Base-by-base conservation (phyloP, 2,329 filamentous ascomycete species). In the Zymoseptoria brevis region DNA sequence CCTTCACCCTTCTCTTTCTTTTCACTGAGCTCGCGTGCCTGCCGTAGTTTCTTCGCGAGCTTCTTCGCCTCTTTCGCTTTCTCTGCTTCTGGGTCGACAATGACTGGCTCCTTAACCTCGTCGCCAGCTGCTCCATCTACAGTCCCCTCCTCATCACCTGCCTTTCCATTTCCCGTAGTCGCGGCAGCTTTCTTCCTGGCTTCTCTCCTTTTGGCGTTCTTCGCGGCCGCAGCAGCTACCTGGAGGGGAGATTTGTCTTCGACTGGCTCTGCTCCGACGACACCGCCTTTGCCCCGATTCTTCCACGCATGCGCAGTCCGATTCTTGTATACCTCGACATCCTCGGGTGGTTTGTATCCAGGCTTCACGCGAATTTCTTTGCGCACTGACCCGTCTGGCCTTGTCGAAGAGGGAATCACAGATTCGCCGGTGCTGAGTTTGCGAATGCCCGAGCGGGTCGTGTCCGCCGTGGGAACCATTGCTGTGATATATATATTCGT, bases 281-380 rank as follows among this genome's bases (percentile, higher is more conserved):
- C 82, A 21, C 83, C 87, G 59, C 74, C 77, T 59, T 83, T 85
- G 24, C 83, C 84, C 56, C 90, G 85, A 67, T 84, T 90, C 71
- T 90, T 90, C 77, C 89, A 96, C 54, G 84, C 85, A 72, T 94
- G 88, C 54, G 92, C 92, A 1, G 87, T 91, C 59, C 89, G 87
- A 75, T 96, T 96, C 78, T 91, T 95, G 82, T 99, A 99, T 52
- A 96, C 81, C 72, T 96, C 91, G 64, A 97, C 87, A 75, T 99
- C 94, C 76, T 99, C 94, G 0, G 92, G 90, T 1, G 94, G 95
- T 35, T 87, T 86, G 76, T 96, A 99, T 57, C 94, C 95, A 0
- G 94, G 93, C 29, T 90, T 86, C 62, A 99, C 90, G 71, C 90
- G 90, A 72, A 97, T 97, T 70, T 96, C 93, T 71, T 89, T 95